Evolutionary conservation across 176 grass and related monocot genomes (phyloP).

Genomic region (Puccinellia tenuiflora): DNA sequence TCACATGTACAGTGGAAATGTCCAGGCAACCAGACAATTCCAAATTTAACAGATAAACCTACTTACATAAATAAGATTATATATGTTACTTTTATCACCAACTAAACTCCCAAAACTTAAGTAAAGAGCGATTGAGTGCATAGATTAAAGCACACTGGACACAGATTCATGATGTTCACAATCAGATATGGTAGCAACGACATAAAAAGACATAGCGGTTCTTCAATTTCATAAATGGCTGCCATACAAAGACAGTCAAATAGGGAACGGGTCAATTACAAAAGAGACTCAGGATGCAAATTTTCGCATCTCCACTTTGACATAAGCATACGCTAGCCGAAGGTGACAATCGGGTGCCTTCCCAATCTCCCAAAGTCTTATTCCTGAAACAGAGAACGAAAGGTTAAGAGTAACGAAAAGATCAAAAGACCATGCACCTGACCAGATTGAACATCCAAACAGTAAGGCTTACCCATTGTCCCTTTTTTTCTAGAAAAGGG

Average conservation of each 20-base stretch:
- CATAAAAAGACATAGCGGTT: background rate
- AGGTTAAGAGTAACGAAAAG: no score
- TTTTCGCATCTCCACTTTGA: conserved; percentile 36
- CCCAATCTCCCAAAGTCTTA: conserved; percentile 28
- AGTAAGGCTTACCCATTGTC: no score
- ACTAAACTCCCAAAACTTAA: background rate
- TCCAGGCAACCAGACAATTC: background rate
- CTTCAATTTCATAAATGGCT: conserved; percentile 16
- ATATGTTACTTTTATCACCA: background rate
- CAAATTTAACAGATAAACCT: background rate
- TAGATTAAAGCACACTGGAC: background rate
- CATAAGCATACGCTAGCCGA: conserved; percentile 29
- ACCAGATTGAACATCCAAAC: no score
- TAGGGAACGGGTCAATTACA: background rate
- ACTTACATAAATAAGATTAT: background rate
- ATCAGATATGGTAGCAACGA: background rate
- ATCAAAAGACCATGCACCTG: no score
- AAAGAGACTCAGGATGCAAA: conserved; percentile 36
- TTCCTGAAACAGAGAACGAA: conserved; percentile 23
- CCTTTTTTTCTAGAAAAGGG: no score
- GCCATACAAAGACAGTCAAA: conserved; percentile 11
- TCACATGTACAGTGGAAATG: background rate
- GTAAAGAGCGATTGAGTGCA: background rate
- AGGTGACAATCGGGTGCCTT: conserved; percentile 35
- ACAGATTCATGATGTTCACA: background rate